Percentiles rank a stretch among this genome's conserved stretches.
Evolutionary conservation across 2,329 filamentous ascomycete genomes (phyloP).

Genomic region (Epicoccum sorghinum): DNA sequence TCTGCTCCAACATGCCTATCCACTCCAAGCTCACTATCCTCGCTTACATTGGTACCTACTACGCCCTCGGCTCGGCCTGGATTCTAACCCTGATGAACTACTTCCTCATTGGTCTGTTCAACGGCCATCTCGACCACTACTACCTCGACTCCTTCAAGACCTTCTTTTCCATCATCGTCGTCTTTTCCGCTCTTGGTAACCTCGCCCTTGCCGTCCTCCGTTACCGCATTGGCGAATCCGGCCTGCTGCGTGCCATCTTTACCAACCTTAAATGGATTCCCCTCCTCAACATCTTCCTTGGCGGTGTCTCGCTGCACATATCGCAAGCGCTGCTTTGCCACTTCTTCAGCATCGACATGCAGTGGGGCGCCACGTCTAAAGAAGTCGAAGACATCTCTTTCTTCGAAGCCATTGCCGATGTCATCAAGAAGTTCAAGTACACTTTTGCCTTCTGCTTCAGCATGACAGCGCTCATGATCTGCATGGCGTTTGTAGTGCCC

Average conservation of each 20-base stretch:
- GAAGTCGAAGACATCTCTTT: slow-evolving; percentile 83
- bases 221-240: slow-evolving; percentile 64
- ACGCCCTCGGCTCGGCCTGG: slow-evolving; percentile 71
- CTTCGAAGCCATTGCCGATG: slow-evolving; percentile 81
- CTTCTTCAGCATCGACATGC: slow-evolving; percentile 86
- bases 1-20: slow-evolving; percentile 66
- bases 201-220: slow-evolving; percentile 66
- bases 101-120: slow-evolving; percentile 73
- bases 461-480: slow-evolving; percentile 65
- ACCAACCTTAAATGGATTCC: slow-evolving; percentile 69
- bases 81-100: slow-evolving; percentile 73
- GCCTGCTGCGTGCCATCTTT: slow-evolving; percentile 56
- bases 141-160: slow-evolving; percentile 77
- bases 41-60: slow-evolving; percentile 74
- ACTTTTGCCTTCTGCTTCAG: slow-evolving; percentile 68
- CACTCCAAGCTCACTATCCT: slow-evolving; percentile 74
- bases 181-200: slow-evolving; percentile 69
- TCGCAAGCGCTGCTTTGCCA: slow-evolving; percentile 79
- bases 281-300: slow-evolving; percentile 79
- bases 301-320: slow-evolving; percentile 80
- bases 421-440: slow-evolving; percentile 76
- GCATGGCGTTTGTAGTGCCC: slow-evolving; percentile 71
- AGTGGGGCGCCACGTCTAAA: slow-evolving; percentile 84
- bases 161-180: slow-evolving; percentile 66
- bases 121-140: slow-evolving; percentile 78